Conservation (phyloP, 257 asterid species). For the Perilla frutescens region DNA sequence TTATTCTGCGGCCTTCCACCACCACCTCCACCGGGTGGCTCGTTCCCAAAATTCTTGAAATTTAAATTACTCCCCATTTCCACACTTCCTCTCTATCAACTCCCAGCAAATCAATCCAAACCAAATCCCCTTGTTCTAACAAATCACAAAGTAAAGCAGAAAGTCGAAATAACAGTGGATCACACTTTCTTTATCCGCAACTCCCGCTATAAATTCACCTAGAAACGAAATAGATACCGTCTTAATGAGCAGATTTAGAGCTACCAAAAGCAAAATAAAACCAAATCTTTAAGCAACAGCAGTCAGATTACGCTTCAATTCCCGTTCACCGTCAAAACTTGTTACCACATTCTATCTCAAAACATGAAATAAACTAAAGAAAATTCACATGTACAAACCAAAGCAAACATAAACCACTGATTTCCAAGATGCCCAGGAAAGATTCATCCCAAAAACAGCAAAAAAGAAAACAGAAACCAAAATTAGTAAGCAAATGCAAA, state of each 20-base stretch:
- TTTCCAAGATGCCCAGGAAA: slow-evolving; percentile 32
- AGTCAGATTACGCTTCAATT: slow-evolving; percentile 7
- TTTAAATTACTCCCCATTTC: slow-evolving; percentile 72
- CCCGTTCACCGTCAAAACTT: slow-evolving; percentile 9
- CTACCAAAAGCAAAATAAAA: neutral
- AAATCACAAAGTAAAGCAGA: slow-evolving; percentile 33
- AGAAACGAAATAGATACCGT: slow-evolving; percentile 8
- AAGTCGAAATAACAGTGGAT: slow-evolving; percentile 30
- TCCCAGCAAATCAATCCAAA: slow-evolving; percentile 31
- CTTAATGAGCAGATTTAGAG: slow-evolving; percentile 18
- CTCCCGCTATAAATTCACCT: slow-evolving; percentile 30
- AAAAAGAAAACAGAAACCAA: slow-evolving; percentile 6
- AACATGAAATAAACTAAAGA: neutral
- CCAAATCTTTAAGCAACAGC: slow-evolving; percentile 6
- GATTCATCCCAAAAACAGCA: slow-evolving; percentile 24
- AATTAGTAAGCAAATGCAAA: slow-evolving; percentile 19
- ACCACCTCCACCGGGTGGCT: slow-evolving; percentile 45
- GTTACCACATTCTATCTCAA: slow-evolving; percentile 29
- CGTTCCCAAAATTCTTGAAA: slow-evolving; percentile 67
- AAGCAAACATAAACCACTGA: slow-evolving; percentile 16
- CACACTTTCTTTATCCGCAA: slow-evolving; percentile 13
- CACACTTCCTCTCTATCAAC: slow-evolving; percentile 21
- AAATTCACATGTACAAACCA: neutral
- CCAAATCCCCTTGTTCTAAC: slow-evolving; percentile 37
- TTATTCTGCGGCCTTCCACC: slow-evolving; percentile 53